Evolutionary conservation across 2,329 filamentous ascomycete genomes (phyloP).

Genomic region (Penicillium sp.): DNA sequence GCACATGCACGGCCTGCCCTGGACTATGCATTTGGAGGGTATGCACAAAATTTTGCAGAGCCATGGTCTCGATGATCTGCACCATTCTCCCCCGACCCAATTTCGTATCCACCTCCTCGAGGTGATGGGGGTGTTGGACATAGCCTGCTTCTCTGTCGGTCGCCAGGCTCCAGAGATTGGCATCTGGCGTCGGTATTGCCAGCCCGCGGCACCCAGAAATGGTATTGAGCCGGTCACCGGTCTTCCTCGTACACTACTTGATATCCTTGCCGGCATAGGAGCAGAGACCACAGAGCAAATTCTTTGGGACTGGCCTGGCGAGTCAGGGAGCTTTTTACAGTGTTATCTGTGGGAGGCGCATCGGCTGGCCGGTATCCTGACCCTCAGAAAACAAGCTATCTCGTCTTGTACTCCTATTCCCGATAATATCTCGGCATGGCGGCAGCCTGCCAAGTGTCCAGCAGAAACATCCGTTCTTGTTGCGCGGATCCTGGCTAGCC

Average conservation of each 20-base stretch:
- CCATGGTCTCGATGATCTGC: conserved; percentile 9
- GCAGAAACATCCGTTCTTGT: conserved; percentile 19
- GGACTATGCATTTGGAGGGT: conserved; percentile 34
- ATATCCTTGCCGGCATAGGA: conserved; percentile 28
- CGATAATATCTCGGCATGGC: conserved; percentile 1
- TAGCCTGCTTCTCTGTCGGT: conserved; percentile 28
- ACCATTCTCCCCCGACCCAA: not conserved
- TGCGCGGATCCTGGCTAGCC: conserved; percentile 23
- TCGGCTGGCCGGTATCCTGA: conserved; percentile 28
- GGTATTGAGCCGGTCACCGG: conserved; percentile 30
- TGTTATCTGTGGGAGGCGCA: conserved; percentile 33
- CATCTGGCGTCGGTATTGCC: conserved; percentile 31
- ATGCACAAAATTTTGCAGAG: conserved; percentile 32
- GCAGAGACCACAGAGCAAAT: conserved; percentile 24
- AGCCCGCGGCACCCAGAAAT: conserved; percentile 3
- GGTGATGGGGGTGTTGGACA: conserved; percentile 35
- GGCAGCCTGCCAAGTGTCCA: conserved; percentile 6
- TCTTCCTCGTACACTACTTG: conserved; percentile 28
- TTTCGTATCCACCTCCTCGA: conserved; percentile 30
- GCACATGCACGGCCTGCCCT: conserved; percentile 31
- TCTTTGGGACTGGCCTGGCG: conserved; percentile 32
- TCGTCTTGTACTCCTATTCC: not conserved
- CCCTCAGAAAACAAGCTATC: conserved; percentile 14
- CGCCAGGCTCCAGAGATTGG: conserved; percentile 25
- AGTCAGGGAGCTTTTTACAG: conserved; percentile 25